Base-by-base conservation (phyloP, 257 asterid genomes). In the Euphrasia confusa region DNA sequence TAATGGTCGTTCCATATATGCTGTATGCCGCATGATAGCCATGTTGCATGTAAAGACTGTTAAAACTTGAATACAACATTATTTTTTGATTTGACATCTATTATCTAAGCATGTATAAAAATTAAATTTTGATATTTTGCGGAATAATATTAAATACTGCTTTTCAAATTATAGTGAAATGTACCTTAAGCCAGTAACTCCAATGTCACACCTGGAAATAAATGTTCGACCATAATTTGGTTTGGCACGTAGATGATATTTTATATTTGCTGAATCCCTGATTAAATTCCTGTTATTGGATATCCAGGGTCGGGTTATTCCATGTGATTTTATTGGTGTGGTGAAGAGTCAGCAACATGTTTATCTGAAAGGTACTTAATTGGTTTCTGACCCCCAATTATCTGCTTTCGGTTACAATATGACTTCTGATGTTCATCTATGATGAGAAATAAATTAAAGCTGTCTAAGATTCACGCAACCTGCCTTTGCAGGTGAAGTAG, bases 251-350 rank as follows among this genome's bases (percentile, higher is more conserved):
- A 42, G 35, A 70, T 52, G 21, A 54, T 21, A 55, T 64, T 52
- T 58, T 27, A 17, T 57, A 33, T 67, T 55, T 61, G 63, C 69
- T 79, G 44, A 65, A 61, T 42, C 47, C 70, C 65, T 69, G 37
- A 67, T 61, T 64, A 64, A 42, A 74, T 61, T 61, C 65, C 61
- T 55, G 61, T 67, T 73, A 52, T 10, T 69, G 76, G 63, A 66
- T 71, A 65, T 74, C 71, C 91, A 93, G 99, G 99, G 99, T 2
- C 99, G 97, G 67, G 87, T 87, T 60, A 80, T 93, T 75, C 99
- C 99, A 32, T 93, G 99, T 66, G 99, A 93, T 74, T 93, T 93
- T 78, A 93, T 93, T 71, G 99, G 99, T 42, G 91, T 87, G 68
- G 90, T 85, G 70, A 83, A 87, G 86, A 93, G 96, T 74, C 99